A percentile compares a stretch with the other conserved stretches of the same genome.
These are phyloP conservation scores for Starmerella bombicola DNA, from an alignment of 805 yeast species.

Conservation along the genomic window DNA sequence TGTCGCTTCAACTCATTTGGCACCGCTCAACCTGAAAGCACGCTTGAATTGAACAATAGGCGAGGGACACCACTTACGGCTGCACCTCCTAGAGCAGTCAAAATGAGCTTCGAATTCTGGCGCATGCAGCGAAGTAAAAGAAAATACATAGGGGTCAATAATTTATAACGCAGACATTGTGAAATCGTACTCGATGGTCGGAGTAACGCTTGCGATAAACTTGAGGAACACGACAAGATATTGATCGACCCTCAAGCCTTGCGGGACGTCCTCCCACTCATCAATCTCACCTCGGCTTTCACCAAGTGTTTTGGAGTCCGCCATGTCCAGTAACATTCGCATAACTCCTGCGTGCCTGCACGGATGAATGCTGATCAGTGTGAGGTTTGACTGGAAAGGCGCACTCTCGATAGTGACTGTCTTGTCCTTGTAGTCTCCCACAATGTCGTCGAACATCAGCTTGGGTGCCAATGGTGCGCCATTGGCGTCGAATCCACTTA, in stretches of 20 bases:
- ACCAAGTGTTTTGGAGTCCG: slow-evolving; percentile 32
- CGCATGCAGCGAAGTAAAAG: too few relatives aligned
- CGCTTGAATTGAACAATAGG: too few relatives aligned
- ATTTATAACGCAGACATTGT: slow-evolving; percentile 85
- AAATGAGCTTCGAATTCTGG: too few relatives aligned
- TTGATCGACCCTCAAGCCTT: slow-evolving; percentile 72
- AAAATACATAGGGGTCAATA: too few relatives aligned
- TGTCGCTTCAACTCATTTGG: too few relatives aligned
- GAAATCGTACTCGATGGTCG: slow-evolving; percentile 93
- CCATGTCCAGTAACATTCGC: slow-evolving; percentile 71
- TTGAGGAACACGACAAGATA: slow-evolving; percentile 80
- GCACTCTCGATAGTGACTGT: slow-evolving; percentile 92
- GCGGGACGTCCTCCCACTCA: slow-evolving; percentile 48
- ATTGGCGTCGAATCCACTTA: slow-evolving; percentile 71
- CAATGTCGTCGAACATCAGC: slow-evolving; percentile 90
- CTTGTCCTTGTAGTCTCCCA: slow-evolving; percentile 82
- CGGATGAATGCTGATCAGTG: slow-evolving; percentile 84
- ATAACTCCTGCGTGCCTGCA: slow-evolving; percentile 91
- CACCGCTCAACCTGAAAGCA: too few relatives aligned
- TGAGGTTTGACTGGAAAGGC: slow-evolving; percentile 65
- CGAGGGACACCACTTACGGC: too few relatives aligned
- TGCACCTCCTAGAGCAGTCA: too few relatives aligned
- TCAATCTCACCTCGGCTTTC: slow-evolving; percentile 25
- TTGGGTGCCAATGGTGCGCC: slow-evolving; percentile 80
- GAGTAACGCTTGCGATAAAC: slow-evolving; percentile 92